phyloP scores from a whole-genome alignment of 2,329 filamentous ascomycete species.

The Diplocarpon rosae region DNA sequence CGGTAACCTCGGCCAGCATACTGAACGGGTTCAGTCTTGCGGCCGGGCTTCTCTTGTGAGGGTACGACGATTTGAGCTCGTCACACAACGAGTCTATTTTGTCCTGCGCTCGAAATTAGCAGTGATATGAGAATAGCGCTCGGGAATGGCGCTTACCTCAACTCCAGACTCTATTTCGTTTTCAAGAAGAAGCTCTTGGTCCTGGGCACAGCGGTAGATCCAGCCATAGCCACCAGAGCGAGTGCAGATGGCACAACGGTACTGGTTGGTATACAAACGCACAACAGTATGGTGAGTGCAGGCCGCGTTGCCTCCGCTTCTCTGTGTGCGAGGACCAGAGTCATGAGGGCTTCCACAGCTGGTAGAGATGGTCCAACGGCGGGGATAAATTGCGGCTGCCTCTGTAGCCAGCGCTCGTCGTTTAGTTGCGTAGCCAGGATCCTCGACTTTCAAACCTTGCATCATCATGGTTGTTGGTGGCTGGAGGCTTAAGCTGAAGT shows the following conservation, averaged over 20 bases:
- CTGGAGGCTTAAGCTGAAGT: too few species aligned
- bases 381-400: neutral
- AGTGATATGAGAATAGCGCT: slow-evolving; percentile 14
- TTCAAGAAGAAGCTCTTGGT: slow-evolving; percentile 37
- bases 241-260: slow-evolving; percentile 48
- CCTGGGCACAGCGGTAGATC: slow-evolving; percentile 63
- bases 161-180: slow-evolving; percentile 27
- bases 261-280: slow-evolving; percentile 44
- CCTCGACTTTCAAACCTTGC: too few species aligned
- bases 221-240: slow-evolving; percentile 50
- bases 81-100: slow-evolving; percentile 20
- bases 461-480: too few species aligned
- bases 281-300: slow-evolving; percentile 63
- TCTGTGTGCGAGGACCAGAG: neutral
- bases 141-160: slow-evolving; percentile 17
- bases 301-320: slow-evolving; percentile 9
- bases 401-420: too few species aligned
- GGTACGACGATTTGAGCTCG: slow-evolving; percentile 15
- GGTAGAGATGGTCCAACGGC: neutral
- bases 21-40: slow-evolving; percentile 15
- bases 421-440: too few species aligned
- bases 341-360: too few species aligned
- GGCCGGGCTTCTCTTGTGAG: slow-evolving; percentile 16
- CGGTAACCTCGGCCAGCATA: slow-evolving; percentile 31
- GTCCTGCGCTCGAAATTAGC: slow-evolving; percentile 15